A percentile compares a stretch with the other conserved stretches of the same genome.
These are phyloP conservation scores for Penicillium pulvis DNA, from an alignment of 495 filamentous ascomycete genomes.

Conservation along the genomic window DNA sequence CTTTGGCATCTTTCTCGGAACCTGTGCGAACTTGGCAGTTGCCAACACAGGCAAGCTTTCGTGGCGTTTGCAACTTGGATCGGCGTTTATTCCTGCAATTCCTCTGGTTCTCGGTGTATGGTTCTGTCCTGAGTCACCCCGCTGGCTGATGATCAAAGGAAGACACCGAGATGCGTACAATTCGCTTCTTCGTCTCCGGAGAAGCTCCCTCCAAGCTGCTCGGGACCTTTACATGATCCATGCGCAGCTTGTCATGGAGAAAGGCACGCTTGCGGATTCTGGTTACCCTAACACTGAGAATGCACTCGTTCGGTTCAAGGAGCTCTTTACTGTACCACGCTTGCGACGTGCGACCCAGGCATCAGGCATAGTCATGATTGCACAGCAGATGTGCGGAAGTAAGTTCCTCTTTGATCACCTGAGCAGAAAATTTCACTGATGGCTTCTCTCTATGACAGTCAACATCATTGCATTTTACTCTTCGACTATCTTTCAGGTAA, in stretches of 20 bases:
- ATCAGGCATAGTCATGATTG: slow-evolving; percentile 65
- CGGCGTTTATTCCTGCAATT: slow-evolving; percentile 75
- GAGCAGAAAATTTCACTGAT: neutral
- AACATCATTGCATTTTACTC: slow-evolving; percentile 85
- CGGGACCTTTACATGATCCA: slow-evolving; percentile 78
- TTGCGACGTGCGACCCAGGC: slow-evolving; percentile 58
- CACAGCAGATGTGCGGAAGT: slow-evolving; percentile 84
- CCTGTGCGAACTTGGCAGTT: slow-evolving; percentile 70
- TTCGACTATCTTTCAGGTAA: slow-evolving; percentile 63
- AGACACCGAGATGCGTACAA: slow-evolving; percentile 62
- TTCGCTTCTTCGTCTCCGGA: slow-evolving; percentile 62
- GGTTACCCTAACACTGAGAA: slow-evolving; percentile 33
- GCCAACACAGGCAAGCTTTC: slow-evolving; percentile 54
- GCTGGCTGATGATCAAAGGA: slow-evolving; percentile 67
- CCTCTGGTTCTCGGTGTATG: slow-evolving; percentile 66
- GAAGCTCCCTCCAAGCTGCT: slow-evolving; percentile 68
- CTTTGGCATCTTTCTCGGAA: slow-evolving; percentile 77
- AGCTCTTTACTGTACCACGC: slow-evolving; percentile 60
- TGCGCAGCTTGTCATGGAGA: slow-evolving; percentile 50
- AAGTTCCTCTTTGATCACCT: slow-evolving; percentile 15
- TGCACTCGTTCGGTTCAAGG: slow-evolving; percentile 47
- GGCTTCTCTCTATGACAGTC: slow-evolving; percentile 34
- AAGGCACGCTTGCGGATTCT: slow-evolving; percentile 32
- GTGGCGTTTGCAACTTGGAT: slow-evolving; percentile 80
- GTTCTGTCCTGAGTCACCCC: slow-evolving; percentile 58